Evolutionary conservation across 805 yeast genomes (phyloP), one percentile per base, ranked within the genome.

Genomic region (Metschnikowia dekortorum): DNA sequence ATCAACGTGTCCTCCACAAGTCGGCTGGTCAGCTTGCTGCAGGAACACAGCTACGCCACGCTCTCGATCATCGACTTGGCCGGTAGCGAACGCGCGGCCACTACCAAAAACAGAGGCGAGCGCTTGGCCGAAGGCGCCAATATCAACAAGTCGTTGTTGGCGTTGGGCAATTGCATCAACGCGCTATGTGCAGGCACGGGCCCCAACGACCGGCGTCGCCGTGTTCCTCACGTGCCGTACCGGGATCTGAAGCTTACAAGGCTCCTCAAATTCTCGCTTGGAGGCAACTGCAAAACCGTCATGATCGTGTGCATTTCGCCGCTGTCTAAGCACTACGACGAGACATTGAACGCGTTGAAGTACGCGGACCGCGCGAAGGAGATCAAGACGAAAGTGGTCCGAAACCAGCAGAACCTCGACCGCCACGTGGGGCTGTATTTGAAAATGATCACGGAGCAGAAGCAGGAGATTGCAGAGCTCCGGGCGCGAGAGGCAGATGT

Each of bases 301-400:
- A 92, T 92, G 98, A 88, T 92, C 56, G 97, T 90, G 1, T 92
- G 98, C 67, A 80, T 92, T 3, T 85, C 95, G 4, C 97, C 97
- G 0, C 86, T 90, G 52, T 80, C 87, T 31, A 76, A 74, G 40
- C 97, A 92, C 66, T 90, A 89, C 65, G 98, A 92, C 62, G 98
- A 92, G 62, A 91, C 98, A 0, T 72, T 88, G 47, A 92, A 92
- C 64, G 89, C 97, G 0, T 76, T 92, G 53, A 88, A 89, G 63
- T 92, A 91, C 66, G 97, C 97, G 0, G 83, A 89, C 63, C 73
- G 97, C 39, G 97, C 97, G 13, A 90, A 90, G 62, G 90, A 86
- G 56, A 91, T 91, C 58, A 87, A 87, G 62, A 91, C 96, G 0
- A 88, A 87, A 57, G 72, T 87, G 2, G 75, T 80, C 2, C 68